Evolutionary conservation across 371 early-diverging fungal species (phyloP).

Genomic region (Fennellomyces sp.): DNA sequence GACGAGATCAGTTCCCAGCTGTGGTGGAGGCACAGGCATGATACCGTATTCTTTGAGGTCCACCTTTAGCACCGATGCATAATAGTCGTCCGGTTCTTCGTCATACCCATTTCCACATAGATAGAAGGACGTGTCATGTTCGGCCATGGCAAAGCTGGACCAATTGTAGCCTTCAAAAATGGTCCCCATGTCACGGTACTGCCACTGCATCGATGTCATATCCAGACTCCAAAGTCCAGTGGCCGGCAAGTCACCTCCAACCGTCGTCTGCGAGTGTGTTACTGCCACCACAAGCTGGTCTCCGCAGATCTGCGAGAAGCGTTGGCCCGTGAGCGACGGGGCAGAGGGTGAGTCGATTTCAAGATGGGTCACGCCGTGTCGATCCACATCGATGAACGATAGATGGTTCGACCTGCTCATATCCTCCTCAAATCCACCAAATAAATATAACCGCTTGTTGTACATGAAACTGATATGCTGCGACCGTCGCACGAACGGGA

Average conservation of each 20-base stretch:
- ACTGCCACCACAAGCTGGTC: constrained; percentile 65
- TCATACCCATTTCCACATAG: constrained; percentile 62
- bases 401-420: constrained; percentile 66
- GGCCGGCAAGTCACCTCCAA: constrained; percentile 16
- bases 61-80: constrained; percentile 55
- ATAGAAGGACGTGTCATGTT: constrained; percentile 56
- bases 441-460: constrained; percentile 61
- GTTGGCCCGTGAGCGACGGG: constrained; percentile 66
- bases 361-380: constrained; percentile 47
- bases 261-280: constrained; percentile 49
- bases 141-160: constrained; percentile 69
- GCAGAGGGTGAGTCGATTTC: constrained; percentile 55
- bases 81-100: constrained; percentile 63
- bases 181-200: constrained; percentile 55
- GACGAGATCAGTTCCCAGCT: constrained; percentile 58
- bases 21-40: constrained; percentile 54
- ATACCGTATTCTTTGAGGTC: constrained; percentile 66
- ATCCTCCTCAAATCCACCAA: constrained; percentile 67
- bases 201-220: constrained; percentile 66
- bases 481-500: constrained; percentile 59
- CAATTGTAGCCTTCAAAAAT: constrained; percentile 58
- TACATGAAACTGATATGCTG: constrained; percentile 65
- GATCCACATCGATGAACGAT: constrained; percentile 58
- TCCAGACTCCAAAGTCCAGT: constrained; percentile 70
- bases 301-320: constrained; percentile 69